Evolutionary conservation across 768 basidiomycete genomes (phyloP), one percentile per base, ranked within the genome.

Genomic region (Boletus eberwhitei): DNA sequence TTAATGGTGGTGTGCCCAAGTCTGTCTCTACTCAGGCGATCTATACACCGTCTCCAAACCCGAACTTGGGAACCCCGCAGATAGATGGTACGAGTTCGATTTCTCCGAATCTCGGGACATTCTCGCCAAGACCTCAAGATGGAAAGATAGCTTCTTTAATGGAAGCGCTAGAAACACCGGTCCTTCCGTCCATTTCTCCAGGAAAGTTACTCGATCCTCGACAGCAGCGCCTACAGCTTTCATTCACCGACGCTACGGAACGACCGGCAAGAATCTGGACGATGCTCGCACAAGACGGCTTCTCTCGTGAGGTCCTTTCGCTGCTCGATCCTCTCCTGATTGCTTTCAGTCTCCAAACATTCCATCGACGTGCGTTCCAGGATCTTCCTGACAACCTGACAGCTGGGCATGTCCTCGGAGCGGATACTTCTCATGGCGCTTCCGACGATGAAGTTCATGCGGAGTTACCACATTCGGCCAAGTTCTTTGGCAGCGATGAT

Each of bases 401-500:
- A 3, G 79, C 73, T 8, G 73, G 75, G 4, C 75, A 77, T 52
- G 62, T 81, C 39, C 62, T 80, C 26, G 68, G 67, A 9, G 43
- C 59, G 8, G 77, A 75, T 1, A 39, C 54, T n/a, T 48, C 56
- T 37, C 22, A 47, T 31, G 46, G 44, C 6, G 36, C 48, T 22
- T 42, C 57, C 8, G 57, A 63, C n/a, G 50, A 47, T 9, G 53
- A 41, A 13, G 36, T 13, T 12, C 34, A 40, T n/a, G 42, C 53
- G 13, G 60, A 48, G 22, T 48, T 43, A 12, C 37, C 59, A 6
- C 66, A 64, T 17, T 60, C 64, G 21, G 52, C 66, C 16, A 73
- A 74, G 22, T 76, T 91, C 17, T 83, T 88, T 58, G 89, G 90
- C 8, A 85, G 73, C 53, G 85, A 88, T 29, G 83, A 83, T 6